Conservation (phyloP, 225 moss, liverwort and hornwort genomes). For the Takakia lepidozioides region DNA sequence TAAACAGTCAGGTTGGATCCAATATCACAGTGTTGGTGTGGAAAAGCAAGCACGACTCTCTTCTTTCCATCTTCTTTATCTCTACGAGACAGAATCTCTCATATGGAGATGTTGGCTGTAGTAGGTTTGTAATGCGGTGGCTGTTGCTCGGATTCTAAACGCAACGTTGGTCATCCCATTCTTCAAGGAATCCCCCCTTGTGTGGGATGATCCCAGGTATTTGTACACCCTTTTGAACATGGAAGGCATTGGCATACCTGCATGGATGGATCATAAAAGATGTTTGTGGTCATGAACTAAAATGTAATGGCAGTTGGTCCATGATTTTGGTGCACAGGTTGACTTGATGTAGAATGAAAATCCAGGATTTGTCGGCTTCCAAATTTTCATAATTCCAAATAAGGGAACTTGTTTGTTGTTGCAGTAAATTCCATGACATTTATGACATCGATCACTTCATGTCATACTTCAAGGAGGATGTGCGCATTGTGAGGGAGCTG, state of each 20-base stretch:
- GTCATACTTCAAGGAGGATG: conserved; percentile 43
- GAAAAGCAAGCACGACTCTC: not conserved
- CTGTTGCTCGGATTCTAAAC: conserved; percentile 52
- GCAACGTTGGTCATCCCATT: conserved; percentile 48
- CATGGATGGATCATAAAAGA: no score
- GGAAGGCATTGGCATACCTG: no score
- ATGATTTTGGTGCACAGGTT: no score
- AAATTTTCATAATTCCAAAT: no score
- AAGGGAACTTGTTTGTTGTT: conserved; percentile 4
- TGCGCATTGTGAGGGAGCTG: conserved; percentile 29
- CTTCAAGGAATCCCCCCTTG: conserved; percentile 37
- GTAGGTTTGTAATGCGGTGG: conserved; percentile 58
- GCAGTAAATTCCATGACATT: conserved; percentile 52
- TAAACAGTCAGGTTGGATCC: no score
- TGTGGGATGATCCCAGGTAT: conserved; percentile 58
- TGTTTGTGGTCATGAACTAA: no score
- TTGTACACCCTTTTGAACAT: no score
- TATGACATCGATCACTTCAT: conserved; percentile 55
- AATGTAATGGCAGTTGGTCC: no score
- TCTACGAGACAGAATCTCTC: not conserved
- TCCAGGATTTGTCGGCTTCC: no score
- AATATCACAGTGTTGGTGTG: no score
- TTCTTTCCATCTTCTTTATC: not conserved
- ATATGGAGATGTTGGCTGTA: not conserved
- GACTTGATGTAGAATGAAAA: no score